Evolutionary conservation across 169 alveolate species (phyloP).

Genomic region (Plasmodium vinckei): DNA sequence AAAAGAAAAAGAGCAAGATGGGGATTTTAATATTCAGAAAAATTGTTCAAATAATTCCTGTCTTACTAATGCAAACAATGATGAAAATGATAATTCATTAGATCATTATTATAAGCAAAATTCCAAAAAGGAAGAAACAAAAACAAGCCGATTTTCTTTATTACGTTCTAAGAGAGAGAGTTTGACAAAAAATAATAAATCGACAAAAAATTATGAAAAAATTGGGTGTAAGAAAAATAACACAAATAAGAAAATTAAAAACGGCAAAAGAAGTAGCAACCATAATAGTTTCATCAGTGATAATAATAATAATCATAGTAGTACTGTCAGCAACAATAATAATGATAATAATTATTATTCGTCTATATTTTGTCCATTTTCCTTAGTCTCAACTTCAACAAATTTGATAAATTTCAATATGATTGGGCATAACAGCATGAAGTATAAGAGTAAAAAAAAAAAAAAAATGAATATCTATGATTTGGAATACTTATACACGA

Average conservation of each 20-base stretch:
- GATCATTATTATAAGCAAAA: slow-evolving; percentile 1
- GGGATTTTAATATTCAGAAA: slow-evolving; percentile 1
- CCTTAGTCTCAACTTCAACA: slow-evolving; percentile 52
- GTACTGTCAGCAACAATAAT: background rate
- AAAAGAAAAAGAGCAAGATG: slow-evolving; percentile 3
- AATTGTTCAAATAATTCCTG: slow-evolving; percentile 9
- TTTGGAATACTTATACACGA: slow-evolving; percentile 63
- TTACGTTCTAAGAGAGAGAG: background rate
- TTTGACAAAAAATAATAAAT: background rate
- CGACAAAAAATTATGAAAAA: background rate
- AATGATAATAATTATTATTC: slow-evolving; percentile 36
- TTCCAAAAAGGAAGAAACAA: background rate
- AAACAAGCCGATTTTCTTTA: background rate
- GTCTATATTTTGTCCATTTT: slow-evolving; percentile 67
- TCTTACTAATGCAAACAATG: background rate
- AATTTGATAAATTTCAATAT: slow-evolving; percentile 55
- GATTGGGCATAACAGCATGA: slow-evolving; percentile 36
- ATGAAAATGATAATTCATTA: slow-evolving; percentile 6
- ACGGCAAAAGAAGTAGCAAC: background rate
- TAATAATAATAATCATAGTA: background rate
- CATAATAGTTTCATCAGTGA: background rate
- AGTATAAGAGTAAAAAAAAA: slow-evolving; percentile 22
- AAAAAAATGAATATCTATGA: slow-evolving; percentile 75
- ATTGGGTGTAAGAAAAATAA: background rate
- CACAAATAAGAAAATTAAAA: background rate